Conservation (phyloP, 225 moss, liverwort and hornwort genomes). For the Sphagnum tenellum region DNA sequence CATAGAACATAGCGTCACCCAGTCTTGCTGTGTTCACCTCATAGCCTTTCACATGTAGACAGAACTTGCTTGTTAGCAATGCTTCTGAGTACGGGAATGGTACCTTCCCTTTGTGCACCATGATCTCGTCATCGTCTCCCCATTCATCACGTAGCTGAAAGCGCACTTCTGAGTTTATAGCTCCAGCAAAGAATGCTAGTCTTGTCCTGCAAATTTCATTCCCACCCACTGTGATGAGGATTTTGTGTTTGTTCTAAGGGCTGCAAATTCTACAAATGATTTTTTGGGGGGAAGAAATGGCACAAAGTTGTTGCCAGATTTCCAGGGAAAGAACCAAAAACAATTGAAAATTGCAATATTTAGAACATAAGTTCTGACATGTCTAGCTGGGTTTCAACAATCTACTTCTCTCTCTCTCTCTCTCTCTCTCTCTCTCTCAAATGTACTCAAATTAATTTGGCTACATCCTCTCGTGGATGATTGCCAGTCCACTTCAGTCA, state of each 20-base stretch:
- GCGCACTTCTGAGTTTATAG: constrained; percentile 29
- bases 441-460: no score
- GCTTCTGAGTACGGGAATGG: constrained; percentile 20
- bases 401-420: no score
- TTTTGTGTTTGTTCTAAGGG: neutral
- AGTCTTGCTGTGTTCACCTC: constrained; percentile 45
- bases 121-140: constrained; percentile 29
- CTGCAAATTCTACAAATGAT: neutral
- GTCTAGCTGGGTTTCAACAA: no score
- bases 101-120: constrained; percentile 13
- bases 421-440: no score
- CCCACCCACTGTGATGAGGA: neutral
- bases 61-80: constrained; percentile 29
- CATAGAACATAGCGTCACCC: constrained; percentile 28
- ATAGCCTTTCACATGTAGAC: constrained; percentile 37
- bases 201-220: constrained; percentile 9
- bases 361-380: no score
- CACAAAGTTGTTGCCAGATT: no score
- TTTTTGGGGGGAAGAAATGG: neutral
- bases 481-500: no score
- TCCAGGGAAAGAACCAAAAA: no score
- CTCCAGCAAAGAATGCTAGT: constrained; percentile 39
- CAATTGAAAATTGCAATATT: no score
- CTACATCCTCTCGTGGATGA: no score
- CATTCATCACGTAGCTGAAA: constrained; percentile 18